phyloP scores from a whole-genome alignment of 768 basidiomycete genomes.

The Pleurotus salmoneostramineus region DNA sequence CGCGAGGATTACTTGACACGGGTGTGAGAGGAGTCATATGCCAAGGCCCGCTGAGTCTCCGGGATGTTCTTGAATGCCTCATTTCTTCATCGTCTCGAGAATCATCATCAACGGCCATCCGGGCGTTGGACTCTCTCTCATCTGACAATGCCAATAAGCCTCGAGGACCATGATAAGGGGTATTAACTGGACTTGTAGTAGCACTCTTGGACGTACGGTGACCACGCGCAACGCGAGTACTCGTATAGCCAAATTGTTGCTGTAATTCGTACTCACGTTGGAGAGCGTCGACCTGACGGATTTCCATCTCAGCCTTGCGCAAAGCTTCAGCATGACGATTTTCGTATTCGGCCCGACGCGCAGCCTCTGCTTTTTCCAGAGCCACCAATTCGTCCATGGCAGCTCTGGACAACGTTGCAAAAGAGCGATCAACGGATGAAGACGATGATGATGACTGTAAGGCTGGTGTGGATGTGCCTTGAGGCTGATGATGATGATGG shows the following conservation, averaged over 20 bases:
- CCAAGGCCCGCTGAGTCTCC: constrained; percentile 57
- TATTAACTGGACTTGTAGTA: constrained; percentile 57
- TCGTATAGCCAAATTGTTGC: constrained; percentile 10
- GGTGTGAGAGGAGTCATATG: constrained; percentile 38
- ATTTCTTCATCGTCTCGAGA: constrained; percentile 17
- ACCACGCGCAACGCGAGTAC: constrained; percentile 13
- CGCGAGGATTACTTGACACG: not conserved
- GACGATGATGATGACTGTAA: constrained; percentile 34
- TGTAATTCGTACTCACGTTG: constrained; percentile 2
- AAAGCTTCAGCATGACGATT: constrained; percentile 65
- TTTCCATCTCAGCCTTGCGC: constrained; percentile 70
- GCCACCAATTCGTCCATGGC: constrained; percentile 90
- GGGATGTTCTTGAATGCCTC: constrained; percentile 14
- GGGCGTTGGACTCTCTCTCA: constrained; percentile 2
- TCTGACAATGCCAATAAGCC: constrained; percentile 12
- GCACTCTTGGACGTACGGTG: constrained; percentile 47
- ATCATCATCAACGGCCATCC: constrained; percentile 2
- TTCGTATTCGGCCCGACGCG: constrained; percentile 85
- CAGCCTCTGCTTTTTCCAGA: constrained; percentile 82
- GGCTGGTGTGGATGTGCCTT: constrained; percentile 16
- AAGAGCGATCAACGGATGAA: constrained; percentile 37
- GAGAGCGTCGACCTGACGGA: constrained; percentile 35
- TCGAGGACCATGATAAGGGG: constrained; percentile 30
- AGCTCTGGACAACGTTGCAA: constrained; percentile 66
- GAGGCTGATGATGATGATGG: constrained; percentile 17